Evolutionary conservation across 495 filamentous ascomycete genomes (phyloP), one percentile per base, ranked within the genome.

Genomic region (Xylaria bambusicola): DNA sequence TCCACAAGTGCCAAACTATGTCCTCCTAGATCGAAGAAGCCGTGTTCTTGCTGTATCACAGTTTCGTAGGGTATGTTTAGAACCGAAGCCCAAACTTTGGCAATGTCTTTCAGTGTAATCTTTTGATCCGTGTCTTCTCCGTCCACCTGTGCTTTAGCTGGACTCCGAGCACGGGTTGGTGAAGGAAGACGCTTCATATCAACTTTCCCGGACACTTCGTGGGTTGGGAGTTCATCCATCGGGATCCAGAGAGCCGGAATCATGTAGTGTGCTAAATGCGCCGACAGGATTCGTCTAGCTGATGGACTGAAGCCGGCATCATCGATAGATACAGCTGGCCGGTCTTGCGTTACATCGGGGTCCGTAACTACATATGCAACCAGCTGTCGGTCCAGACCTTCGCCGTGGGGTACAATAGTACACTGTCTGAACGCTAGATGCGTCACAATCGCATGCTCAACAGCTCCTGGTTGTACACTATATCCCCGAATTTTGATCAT

Each of bases 401-500:
- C 86, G 2, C 86, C 86, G 55, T 86, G 77, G 9, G 85, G 78
- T 36, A 82, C 71, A 0, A 89, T 82, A 6, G 79, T 82, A 54
- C 85, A 86, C 21, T 79, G 77, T 4, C 77, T 78, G 35, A 88
- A 84, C 18, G 84, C 86, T 31, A 89, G 71, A 54, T 84, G 71
- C 47, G 78, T 74, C 57, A 82, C 76, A 47, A 88, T 86, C 0
- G 82, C 81, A 66, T 82, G 85, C 63, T 84, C 80, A 26, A 88
- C 79, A 53, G 88, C 86, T 3, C 84, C 81, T 13, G 88, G 83
- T 52, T 89, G 87, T 35, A 90, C 76, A 18, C 85, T 77, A 62
- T 88, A 87, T 3, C 87, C 87, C 60, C 86, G 72, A 2, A 89
- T 68, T 60, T 90, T 90, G 13, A 90, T 82, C 73, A 89, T 87